Conservation (phyloP, 2,329 filamentous ascomycete genomes). For the Curvularia sp. region DNA sequence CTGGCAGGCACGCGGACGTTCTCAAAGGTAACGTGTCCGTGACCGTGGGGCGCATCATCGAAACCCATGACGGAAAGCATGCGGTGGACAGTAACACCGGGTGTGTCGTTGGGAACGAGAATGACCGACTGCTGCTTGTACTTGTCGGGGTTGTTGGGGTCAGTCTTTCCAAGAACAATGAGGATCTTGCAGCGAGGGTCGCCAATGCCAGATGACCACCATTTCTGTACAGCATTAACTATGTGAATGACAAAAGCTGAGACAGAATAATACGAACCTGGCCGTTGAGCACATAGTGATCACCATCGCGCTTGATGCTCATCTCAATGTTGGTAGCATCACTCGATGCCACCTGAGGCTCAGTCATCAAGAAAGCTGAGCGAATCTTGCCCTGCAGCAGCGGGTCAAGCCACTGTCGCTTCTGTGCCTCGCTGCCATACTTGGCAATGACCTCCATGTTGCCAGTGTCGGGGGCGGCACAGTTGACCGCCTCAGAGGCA, state of each 20-base stretch:
- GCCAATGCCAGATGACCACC: slow-evolving; percentile 97
- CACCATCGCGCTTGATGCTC: slow-evolving; percentile 79
- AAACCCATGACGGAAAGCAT: slow-evolving; percentile 96
- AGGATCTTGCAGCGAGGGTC: slow-evolving; percentile 93
- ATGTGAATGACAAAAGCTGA: too few species aligned
- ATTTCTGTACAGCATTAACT: slow-evolving; percentile 77
- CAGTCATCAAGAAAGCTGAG: slow-evolving; percentile 93
- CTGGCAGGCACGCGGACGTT: slow-evolving; percentile 85
- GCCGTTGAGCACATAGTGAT: slow-evolving; percentile 91
- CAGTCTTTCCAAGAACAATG: slow-evolving; percentile 95
- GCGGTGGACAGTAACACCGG: slow-evolving; percentile 89
- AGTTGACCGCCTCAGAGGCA: slow-evolving; percentile 79
- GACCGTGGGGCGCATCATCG: slow-evolving; percentile 97
- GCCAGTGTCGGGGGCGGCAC: slow-evolving; percentile 87
- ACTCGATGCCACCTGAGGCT: slow-evolving; percentile 84
- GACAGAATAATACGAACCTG: slow-evolving; percentile 59
- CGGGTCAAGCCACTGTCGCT: slow-evolving; percentile 81
- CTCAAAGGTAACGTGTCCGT: slow-evolving; percentile 88
- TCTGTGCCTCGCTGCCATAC: slow-evolving; percentile 86
- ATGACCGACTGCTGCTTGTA: slow-evolving; percentile 95
- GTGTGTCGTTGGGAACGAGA: slow-evolving; percentile 79
- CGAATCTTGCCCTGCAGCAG: slow-evolving; percentile 84
- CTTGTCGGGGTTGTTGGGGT: slow-evolving; percentile 73
- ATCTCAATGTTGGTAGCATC: slow-evolving; percentile 94
- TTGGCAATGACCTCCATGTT: slow-evolving; percentile 96